Evolutionary conservation across 2,329 filamentous ascomycete species (phyloP).

Genomic region (Talaromyces sp.): DNA sequence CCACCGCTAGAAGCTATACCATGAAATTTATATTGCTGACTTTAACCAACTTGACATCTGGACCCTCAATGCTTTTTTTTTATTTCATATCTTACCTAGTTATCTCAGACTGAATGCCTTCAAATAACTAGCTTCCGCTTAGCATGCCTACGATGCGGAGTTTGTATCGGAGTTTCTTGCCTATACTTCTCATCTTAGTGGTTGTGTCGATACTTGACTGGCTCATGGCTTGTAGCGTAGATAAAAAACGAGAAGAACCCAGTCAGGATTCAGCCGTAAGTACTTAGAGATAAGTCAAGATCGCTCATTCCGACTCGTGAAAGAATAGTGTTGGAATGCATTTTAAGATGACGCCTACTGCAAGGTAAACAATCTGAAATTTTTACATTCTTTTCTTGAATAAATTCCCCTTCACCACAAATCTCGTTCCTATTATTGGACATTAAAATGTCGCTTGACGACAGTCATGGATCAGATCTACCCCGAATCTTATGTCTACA

Average conservation of each 20-base stretch:
- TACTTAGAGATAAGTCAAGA: background rate
- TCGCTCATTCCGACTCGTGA: background rate
- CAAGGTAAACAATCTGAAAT: background rate
- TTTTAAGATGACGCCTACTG: background rate
- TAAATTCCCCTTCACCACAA: background rate
- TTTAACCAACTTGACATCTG: no score
- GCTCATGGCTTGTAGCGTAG: background rate
- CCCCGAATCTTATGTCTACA: slow-evolving; percentile 75
- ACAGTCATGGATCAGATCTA: slow-evolving; percentile 6
- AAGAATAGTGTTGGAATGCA: background rate
- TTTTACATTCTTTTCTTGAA: background rate
- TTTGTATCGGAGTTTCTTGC: background rate
- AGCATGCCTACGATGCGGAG: background rate
- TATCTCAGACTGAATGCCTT: background rate
- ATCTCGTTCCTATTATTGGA: background rate
- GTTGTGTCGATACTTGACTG: background rate
- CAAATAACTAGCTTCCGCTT: background rate
- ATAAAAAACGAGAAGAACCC: background rate
- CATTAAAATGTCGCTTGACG: background rate
- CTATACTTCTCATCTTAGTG: background rate
- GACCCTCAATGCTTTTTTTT: background rate
- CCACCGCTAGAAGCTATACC: background rate
- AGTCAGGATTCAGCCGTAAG: background rate
- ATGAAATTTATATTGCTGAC: background rate
- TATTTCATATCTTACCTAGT: background rate